Base-by-base conservation (phyloP, 345 rosid genomes). In the Eucalyptus marginata region DNA sequence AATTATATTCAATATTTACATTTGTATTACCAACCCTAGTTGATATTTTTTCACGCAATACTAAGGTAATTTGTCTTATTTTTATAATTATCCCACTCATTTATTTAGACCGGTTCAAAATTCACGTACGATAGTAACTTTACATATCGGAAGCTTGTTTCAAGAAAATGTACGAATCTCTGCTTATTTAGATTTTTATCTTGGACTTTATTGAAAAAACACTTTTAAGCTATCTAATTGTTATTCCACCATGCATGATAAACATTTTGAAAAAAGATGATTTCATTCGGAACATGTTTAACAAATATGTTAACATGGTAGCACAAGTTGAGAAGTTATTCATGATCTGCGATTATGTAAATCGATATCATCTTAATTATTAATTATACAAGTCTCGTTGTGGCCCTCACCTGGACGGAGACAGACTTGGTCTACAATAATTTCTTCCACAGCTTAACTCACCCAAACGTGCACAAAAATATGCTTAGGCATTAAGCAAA, bases 91-190 rank as follows among this genome's bases (percentile, higher is more conserved):
- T 64, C 76, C 5, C 9, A 3, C 2, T 3, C 76, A 14, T 64
- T 64, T n/a, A 64, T 16, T 7, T n/a, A 15, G 20, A n/a, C 2
- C 6, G 0, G 11, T 64, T 64, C 0, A n/a, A 0, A 64, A 64
- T 64, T 14, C 40, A 0, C 3, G 0, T 64, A n/a, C 1, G 2
- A 64, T 64, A n/a, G 4, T 14, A 64, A n/a, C 2, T 13, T 64
- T 64, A 16, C 5, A 4, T 8, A 14, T n/a, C 16, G 3, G 10
- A 64, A 64, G 36, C 40, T 64, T 14, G 76, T 64, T 64, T 64
- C 2, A 4, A 64, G 76, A n/a, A 64, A n/a, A 64, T n/a, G 36
- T 6, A 14, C 13, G 31, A 62, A 5, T 27, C 6, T 29, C 17
- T 64, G 5, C 76, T 64, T 27, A 59, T 59, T 12, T 27, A 59